A percentile compares a stretch with the other conserved stretches of the same genome.
Conservation (phyloP, 441 rosid species). For the Brassica hybrid region DNA sequence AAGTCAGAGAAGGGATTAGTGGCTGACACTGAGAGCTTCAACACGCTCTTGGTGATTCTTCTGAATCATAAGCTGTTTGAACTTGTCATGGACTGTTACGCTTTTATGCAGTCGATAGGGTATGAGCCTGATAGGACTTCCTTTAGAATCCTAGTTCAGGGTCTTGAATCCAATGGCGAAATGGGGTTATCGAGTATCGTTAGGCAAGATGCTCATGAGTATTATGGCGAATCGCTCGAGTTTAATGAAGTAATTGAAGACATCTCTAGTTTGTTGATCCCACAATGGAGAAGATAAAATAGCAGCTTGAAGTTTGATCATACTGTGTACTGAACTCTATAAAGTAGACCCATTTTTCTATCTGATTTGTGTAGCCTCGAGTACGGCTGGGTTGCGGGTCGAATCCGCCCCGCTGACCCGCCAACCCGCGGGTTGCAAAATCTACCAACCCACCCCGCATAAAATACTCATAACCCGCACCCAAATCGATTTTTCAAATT, state of each 20-base stretch:
- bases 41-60: constrained; percentile 55
- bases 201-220: constrained; percentile 62
- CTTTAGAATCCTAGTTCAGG: constrained; percentile 57
- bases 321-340: not conserved
- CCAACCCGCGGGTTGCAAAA: no score
- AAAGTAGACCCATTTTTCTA: not conserved
- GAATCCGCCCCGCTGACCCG: no score
- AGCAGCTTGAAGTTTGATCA: constrained; percentile 6
- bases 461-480: no score
- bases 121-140: constrained; percentile 74
- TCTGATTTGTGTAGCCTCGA: not conserved
- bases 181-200: constrained; percentile 47
- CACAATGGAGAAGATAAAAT: constrained; percentile 1
- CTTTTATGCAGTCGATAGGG: constrained; percentile 62
- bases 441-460: no score
- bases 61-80: constrained; percentile 51
- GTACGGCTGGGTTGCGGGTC: not conserved
- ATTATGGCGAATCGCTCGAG: constrained; percentile 65
- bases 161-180: constrained; percentile 63
- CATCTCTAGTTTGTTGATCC: constrained; percentile 32
- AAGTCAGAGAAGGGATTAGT: constrained; percentile 55
- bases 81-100: constrained; percentile 63
- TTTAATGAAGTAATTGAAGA: constrained; percentile 51
- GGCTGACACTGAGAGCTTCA: constrained; percentile 61
- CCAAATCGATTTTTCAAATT: no score